A percentile compares a stretch with the other conserved stretches of the same genome.
phyloP scores from a whole-genome alignment of 805 yeast species.

The Wickerhamiella lipophila region DNA sequence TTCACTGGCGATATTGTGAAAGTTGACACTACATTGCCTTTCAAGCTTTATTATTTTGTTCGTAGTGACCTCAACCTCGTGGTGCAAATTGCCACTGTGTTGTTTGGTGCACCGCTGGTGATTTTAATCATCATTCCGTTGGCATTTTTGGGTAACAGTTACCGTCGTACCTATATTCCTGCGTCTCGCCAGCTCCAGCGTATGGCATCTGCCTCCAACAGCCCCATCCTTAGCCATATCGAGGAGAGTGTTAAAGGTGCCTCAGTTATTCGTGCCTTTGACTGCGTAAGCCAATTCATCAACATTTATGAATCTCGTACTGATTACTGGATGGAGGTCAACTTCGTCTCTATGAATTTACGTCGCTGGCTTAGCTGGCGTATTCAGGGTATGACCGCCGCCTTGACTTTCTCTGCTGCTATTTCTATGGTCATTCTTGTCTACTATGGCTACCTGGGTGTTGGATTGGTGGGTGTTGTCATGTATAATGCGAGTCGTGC shows the following conservation, averaged over 20 bases:
- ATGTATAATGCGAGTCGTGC: slow-evolving; percentile 76
- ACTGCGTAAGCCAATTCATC: slow-evolving; percentile 50
- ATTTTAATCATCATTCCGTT: slow-evolving; percentile 49
- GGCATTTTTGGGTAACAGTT: slow-evolving; percentile 43
- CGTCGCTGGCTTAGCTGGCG: slow-evolving; percentile 90
- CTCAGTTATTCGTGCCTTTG: slow-evolving; percentile 61
- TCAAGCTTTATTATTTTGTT: slow-evolving; percentile 41
- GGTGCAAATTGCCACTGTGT: slow-evolving; percentile 47
- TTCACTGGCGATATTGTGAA: slow-evolving; percentile 72
- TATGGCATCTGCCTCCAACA: slow-evolving; percentile 50
- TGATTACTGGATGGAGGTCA: slow-evolving; percentile 26
- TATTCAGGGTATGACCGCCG: slow-evolving; percentile 69
- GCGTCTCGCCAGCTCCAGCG: slow-evolving; percentile 68
- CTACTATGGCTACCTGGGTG: slow-evolving; percentile 46
- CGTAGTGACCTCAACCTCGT: slow-evolving; percentile 39
- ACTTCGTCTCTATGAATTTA: slow-evolving; percentile 67
- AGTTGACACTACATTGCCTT: slow-evolving; percentile 56
- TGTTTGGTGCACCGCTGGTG: slow-evolving; percentile 56
- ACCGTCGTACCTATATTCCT: slow-evolving; percentile 54
- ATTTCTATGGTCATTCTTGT: slow-evolving; percentile 57
- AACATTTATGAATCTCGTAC: slow-evolving; percentile 23
- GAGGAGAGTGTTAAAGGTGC: slow-evolving; percentile 72
- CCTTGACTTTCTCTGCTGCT: slow-evolving; percentile 68
- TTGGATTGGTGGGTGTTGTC: slow-evolving; percentile 82
- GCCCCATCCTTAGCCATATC: slow-evolving; percentile 69